These are phyloP conservation scores for Fibroporia radiculosa DNA, from an alignment of 768 basidiomycete genomes.

Conservation along the genomic window DNA sequence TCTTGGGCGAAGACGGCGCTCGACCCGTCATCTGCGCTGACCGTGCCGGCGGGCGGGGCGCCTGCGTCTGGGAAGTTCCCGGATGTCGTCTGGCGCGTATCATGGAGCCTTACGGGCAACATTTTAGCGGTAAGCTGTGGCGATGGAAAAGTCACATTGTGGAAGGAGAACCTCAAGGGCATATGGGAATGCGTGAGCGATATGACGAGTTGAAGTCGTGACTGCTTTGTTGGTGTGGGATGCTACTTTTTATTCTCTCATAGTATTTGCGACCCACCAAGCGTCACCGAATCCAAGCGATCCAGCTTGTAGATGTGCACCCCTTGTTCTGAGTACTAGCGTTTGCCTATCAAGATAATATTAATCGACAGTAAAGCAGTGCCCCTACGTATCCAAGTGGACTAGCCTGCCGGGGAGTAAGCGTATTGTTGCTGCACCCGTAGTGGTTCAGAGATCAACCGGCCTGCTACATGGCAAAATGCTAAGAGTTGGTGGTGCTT, in stretches of 20 bases:
- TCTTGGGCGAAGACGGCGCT: constrained; percentile 78
- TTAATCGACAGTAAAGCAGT: no score
- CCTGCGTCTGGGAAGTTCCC: constrained; percentile 72
- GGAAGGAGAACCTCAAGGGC: constrained; percentile 97
- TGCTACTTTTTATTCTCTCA: neutral
- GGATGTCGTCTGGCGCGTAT: constrained; percentile 98
- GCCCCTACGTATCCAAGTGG: no score
- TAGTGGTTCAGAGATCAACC: no score
- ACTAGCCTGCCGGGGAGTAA: no score
- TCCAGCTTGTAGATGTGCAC: no score
- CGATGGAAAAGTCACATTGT: constrained; percentile 94
- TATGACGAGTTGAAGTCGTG: constrained; percentile 52
- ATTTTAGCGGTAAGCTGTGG: constrained; percentile 94
- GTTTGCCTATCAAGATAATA: no score
- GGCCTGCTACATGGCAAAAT: no score
- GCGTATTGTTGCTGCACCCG: no score
- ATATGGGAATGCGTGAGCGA: constrained; percentile 96
- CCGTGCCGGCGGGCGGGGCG: constrained; percentile 34
- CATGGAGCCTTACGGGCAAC: constrained; percentile 96
- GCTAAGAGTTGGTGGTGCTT: no score
- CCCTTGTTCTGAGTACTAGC: no score
- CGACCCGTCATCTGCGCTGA: constrained; percentile 52
- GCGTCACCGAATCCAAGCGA: no score
- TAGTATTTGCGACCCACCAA: neutral
- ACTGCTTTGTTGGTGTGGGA: neutral